Conservation (phyloP, 345 rosid genomes). For the Bretschneidera sinensis region DNA sequence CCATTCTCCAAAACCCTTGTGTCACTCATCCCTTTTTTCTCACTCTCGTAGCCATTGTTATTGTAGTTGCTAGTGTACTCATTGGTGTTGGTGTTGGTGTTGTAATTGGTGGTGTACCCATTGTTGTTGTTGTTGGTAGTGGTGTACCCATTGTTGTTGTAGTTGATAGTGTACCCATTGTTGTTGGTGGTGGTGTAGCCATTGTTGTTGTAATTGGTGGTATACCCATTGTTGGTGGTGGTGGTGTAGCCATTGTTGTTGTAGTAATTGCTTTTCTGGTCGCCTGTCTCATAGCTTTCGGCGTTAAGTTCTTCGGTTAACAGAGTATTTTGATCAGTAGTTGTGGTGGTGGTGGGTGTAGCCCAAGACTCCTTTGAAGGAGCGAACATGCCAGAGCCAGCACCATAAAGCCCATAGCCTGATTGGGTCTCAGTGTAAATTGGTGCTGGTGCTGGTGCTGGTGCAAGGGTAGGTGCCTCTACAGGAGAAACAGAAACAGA, state of each 20-base stretch:
- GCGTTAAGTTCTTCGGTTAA: constrained; percentile 35
- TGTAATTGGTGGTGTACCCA: constrained; percentile 14
- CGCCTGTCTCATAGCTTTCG: constrained; percentile 18
- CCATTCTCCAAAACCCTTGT: constrained; percentile 50
- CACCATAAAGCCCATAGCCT: constrained; percentile 44
- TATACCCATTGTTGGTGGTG: constrained; percentile 18
- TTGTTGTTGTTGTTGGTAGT: constrained; percentile 14
- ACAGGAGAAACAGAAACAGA: constrained; percentile 10
- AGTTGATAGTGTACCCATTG: constrained; percentile 19
- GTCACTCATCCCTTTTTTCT: constrained; percentile 62
- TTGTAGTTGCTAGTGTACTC: constrained; percentile 18
- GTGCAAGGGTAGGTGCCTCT: background rate
- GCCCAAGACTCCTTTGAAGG: constrained; percentile 39
- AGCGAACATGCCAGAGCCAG: constrained; percentile 34
- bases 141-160: constrained; percentile 18
- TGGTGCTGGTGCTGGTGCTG: constrained; percentile 22
- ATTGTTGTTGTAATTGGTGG: constrained; percentile 15
- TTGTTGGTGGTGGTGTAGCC: constrained; percentile 15
- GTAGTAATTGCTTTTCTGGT: constrained; percentile 14
- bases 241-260: constrained; percentile 13
- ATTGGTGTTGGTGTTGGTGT: constrained; percentile 7
- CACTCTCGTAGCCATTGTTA: constrained; percentile 18
- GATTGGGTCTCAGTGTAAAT: constrained; percentile 14
- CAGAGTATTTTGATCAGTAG: constrained; percentile 27
- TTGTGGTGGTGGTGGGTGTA: constrained; percentile 21